Conservation (phyloP, 495 filamentous ascomycete genomes). For the Aspergillus biplanus region DNA sequence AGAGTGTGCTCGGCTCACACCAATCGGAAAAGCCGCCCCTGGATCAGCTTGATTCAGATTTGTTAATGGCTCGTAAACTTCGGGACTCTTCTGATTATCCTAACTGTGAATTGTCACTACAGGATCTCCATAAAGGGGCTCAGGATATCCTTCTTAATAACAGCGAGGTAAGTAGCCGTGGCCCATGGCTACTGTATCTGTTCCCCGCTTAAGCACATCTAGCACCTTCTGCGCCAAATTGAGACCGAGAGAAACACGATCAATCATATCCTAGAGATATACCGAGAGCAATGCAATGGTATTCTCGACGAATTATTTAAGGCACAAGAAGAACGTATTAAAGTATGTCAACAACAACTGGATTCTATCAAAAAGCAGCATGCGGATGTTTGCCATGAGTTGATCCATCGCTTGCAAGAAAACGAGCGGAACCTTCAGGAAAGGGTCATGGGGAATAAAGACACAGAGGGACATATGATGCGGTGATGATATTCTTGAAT, state of each 20-base stretch:
- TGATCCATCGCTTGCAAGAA: conserved; percentile 38
- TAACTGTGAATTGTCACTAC: conserved; percentile 24
- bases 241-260: conserved; percentile 38
- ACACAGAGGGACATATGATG: no score
- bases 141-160: conserved; percentile 29
- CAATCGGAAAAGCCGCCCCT: no score
- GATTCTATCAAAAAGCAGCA: conserved; percentile 36
- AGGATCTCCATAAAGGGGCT: conserved; percentile 28
- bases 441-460: background rate
- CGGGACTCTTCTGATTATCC: no score
- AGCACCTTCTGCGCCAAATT: conserved; percentile 37
- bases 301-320: conserved; percentile 39
- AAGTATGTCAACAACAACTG: conserved; percentile 38
- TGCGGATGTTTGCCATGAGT: conserved; percentile 35
- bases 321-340: conserved; percentile 38
- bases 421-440: conserved; percentile 31
- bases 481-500: no score
- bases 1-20: no score
- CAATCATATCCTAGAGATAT: conserved; percentile 33
- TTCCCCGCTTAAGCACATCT: conserved; percentile 7
- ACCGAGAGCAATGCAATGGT: conserved; percentile 36
- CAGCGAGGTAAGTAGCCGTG: conserved; percentile 29
- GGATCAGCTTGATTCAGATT: no score
- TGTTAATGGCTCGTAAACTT: no score
- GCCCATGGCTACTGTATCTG: background rate